Conservation (phyloP, 2,329 filamentous ascomycete genomes). For the Diplodia scrobiculata region DNA sequence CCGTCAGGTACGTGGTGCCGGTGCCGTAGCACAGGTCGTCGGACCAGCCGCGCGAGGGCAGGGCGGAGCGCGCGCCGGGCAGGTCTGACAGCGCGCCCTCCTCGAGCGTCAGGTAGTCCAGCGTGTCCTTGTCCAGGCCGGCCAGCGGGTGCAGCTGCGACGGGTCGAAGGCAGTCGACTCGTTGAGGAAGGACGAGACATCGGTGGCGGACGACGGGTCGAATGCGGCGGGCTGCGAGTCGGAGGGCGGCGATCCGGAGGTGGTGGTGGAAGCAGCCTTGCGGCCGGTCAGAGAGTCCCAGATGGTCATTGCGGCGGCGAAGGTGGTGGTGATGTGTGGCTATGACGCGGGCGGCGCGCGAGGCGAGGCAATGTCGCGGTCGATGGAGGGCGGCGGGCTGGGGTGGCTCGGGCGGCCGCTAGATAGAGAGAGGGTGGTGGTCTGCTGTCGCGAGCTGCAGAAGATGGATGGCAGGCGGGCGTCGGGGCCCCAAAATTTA, state of each 20-base stretch:
- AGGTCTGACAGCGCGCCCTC: conserved; percentile 85
- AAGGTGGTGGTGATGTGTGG: conserved; percentile 10
- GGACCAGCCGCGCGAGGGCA: conserved; percentile 95
- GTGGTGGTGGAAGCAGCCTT: conserved; percentile 51
- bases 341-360: background rate
- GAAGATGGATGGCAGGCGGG: conserved; percentile 17
- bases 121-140: conserved; percentile 85
- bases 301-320: conserved; percentile 32
- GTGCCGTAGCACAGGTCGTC: conserved; percentile 98
- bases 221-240: conserved; percentile 58
- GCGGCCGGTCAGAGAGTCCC: conserved; percentile 63
- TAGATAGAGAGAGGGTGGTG: background rate
- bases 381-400: background rate
- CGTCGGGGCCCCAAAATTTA: conserved; percentile 27
- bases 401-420: background rate
- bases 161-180: conserved; percentile 64
- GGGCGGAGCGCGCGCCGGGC: conserved; percentile 79
- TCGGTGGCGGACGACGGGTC: conserved; percentile 71
- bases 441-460: conserved; percentile 9
- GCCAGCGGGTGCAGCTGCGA: conserved; percentile 89
- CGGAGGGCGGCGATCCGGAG: conserved; percentile 44
- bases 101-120: conserved; percentile 94
- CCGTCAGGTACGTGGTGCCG: conserved; percentile 89
- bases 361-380: background rate
- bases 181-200: conserved; percentile 77